Evolutionary conservation across 148 eudicot genomes (phyloP), one percentile per base, ranked within the genome.

Genomic region (Pharnaceum exiguum): DNA sequence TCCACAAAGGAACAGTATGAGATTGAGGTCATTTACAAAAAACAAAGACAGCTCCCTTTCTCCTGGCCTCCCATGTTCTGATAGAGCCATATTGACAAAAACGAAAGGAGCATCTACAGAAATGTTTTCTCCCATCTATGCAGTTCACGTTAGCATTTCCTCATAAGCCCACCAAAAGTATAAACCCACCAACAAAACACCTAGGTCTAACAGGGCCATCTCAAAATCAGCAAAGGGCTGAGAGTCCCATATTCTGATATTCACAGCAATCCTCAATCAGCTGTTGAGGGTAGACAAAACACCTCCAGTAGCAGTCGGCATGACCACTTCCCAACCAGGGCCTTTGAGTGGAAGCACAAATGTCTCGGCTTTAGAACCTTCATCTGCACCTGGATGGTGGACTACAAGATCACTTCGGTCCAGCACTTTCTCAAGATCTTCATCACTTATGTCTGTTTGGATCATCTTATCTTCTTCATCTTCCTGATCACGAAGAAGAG

Each of bases 281-380:
- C 87, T 84, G 77, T 68, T 83, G 2, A 94, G 75, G n/a, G 95
- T 82, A 30, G 90, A 86, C 38, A 94, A 80, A 72, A 93, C 76
- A 45, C 96, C 91, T 46, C 99, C 95, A 29, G 74, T 68, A 12
- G 88, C 70, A 38, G 79, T 76, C 1, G 96, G 96, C 16, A 89
- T 26, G 15, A 94, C 89, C 30, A 94, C 99, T 71, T 94, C 99
- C 99, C 99, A 94, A 7, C 99, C 99, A 22, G 99, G 96, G 13
- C 99, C 99, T 65, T 86, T 86, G 1, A 80, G 86, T 3, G 96
- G 99, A 53, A 79, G 62, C 35, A 29, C 73, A 46, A 56, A 47
- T 22, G 64, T 67, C 15, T 58, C 63, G 30, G 68, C 28, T 17
- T 61, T 59, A 0, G 62, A 23, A 15, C 72, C 72, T 21, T 51